Evolutionary conservation across 2,329 filamentous ascomycete genomes (phyloP).

Genomic region (Chaetoscypha palmicola): DNA sequence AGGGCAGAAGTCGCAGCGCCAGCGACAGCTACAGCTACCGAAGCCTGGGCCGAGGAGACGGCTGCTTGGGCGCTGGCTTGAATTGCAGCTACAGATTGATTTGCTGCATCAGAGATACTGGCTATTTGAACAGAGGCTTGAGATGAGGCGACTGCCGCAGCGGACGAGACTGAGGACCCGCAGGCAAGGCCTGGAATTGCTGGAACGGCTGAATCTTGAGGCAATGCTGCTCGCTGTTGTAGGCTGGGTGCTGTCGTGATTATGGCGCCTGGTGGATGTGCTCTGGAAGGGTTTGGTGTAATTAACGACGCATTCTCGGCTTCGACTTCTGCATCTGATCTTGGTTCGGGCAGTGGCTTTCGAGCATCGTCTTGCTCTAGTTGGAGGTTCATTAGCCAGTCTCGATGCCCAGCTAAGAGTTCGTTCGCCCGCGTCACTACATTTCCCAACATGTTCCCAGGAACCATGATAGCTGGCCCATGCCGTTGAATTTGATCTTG

Average conservation of each 20-base stretch:
- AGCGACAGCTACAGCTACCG: neutral
- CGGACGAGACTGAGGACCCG: neutral
- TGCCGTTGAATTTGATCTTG: neutral
- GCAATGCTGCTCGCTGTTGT: neutral
- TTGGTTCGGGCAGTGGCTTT: too few species aligned
- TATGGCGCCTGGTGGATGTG: neutral
- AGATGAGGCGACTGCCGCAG: neutral
- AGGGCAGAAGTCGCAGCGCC: neutral
- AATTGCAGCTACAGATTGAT: neutral
- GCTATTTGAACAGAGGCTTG: neutral
- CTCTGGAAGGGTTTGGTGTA: neutral
- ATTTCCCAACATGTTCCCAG: constrained; percentile 12
- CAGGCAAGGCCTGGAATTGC: neutral
- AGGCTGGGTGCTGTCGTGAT: neutral
- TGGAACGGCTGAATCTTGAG: neutral
- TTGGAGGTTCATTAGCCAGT: constrained; percentile 15
- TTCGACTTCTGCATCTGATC: neutral
- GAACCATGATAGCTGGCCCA: constrained; percentile 9
- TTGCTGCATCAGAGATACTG: neutral
- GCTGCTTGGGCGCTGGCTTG: constrained; percentile 1
- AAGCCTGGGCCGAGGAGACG: neutral
- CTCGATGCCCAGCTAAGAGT: constrained; percentile 12
- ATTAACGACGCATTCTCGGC: neutral
- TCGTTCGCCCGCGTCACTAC: constrained; percentile 15
- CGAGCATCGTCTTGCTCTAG: neutral